Evolutionary conservation across 1,284 basidiomycete species (phyloP).

Genomic region (Leccinum fallax): DNA sequence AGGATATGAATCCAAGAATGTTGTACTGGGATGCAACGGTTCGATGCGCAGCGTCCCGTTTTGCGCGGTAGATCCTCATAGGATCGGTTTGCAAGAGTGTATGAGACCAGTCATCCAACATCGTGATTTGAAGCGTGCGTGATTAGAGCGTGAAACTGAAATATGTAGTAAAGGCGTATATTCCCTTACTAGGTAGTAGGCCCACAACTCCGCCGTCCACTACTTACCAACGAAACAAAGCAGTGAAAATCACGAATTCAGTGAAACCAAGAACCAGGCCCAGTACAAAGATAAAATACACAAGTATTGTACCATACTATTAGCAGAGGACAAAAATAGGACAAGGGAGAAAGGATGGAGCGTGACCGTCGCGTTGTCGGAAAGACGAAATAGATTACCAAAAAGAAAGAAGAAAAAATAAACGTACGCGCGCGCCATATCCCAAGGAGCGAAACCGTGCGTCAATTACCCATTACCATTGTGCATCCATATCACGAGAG

Average conservation of each 20-base stretch:
- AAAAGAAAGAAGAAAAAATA: neutral
- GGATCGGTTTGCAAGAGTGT: slow-evolving; percentile 58
- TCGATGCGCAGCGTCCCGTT: slow-evolving; percentile 68
- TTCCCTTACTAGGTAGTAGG: too few species aligned
- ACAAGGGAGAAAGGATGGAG: neutral
- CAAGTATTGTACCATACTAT: neutral
- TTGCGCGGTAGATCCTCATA: slow-evolving; percentile 85
- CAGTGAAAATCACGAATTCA: neutral
- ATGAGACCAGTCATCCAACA: slow-evolving; percentile 40
- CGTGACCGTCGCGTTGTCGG: neutral
- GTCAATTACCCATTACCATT: neutral
- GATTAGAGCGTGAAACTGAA: neutral
- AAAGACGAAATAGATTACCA: neutral
- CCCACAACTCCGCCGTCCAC: neutral
- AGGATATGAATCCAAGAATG: slow-evolving; percentile 97
- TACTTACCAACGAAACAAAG: neutral
- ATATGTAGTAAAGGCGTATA: neutral
- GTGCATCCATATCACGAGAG: neutral
- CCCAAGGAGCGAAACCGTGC: neutral
- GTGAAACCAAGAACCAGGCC: neutral
- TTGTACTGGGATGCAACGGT: slow-evolving; percentile 82
- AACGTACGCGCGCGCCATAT: neutral
- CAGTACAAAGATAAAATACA: neutral
- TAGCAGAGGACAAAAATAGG: neutral
- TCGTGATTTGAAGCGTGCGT: neutral